Evolutionary conservation across 345 rosid species (phyloP).

Genomic region (Alliaria petiolata): DNA sequence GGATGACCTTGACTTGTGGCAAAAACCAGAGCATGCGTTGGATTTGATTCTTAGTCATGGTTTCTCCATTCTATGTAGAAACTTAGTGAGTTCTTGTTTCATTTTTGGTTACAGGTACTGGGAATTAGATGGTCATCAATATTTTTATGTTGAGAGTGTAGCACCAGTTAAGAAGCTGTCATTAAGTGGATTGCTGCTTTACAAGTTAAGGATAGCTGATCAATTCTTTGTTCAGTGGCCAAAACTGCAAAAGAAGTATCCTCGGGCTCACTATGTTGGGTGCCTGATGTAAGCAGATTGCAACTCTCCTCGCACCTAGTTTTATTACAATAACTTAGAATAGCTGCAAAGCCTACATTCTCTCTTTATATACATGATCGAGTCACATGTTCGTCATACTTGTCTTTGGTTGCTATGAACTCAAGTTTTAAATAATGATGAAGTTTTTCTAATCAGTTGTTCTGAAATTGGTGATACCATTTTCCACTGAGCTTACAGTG

Average conservation of each 20-base stretch:
- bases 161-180: slow-evolving; percentile 88
- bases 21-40: not conserved
- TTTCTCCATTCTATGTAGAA: slow-evolving; percentile 4
- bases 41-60: not conserved
- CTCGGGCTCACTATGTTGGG: slow-evolving; percentile 69
- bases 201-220: slow-evolving; percentile 73
- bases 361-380: not conserved
- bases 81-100: no score
- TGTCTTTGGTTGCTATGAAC: not conserved
- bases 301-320: slow-evolving; percentile 12
- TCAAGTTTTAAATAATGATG: no score
- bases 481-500: no score
- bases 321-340: slow-evolving; percentile 2
- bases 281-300: no score
- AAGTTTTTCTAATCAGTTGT: no score
- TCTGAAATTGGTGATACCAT: no score
- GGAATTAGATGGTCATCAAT: slow-evolving; percentile 89
- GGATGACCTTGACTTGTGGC: no score
- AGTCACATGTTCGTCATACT: not conserved
- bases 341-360: slow-evolving; percentile 18
- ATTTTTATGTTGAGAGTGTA: slow-evolving; percentile 88
- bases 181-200: slow-evolving; percentile 77
- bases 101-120: no score
- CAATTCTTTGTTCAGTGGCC: slow-evolving; percentile 98
- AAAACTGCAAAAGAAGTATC: slow-evolving; percentile 55